phyloP scores from a whole-genome alignment of 2,329 filamentous ascomycete genomes.

The Thermoascus crustaceus region DNA sequence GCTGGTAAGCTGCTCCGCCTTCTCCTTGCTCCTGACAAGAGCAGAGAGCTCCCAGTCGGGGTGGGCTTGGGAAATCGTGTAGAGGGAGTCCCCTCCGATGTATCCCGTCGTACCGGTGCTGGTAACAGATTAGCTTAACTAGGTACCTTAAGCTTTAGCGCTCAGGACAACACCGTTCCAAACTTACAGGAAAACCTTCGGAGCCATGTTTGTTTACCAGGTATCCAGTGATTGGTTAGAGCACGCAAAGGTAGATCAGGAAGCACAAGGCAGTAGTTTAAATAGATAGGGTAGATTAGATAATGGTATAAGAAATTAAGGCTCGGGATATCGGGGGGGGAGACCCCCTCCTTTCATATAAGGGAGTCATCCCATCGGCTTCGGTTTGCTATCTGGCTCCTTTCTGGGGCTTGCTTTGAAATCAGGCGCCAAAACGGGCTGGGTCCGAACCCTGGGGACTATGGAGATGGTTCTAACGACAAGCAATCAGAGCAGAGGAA shows the following conservation, averaged over 20 bases:
- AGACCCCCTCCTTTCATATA: background rate
- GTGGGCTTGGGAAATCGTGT: conserved; percentile 37
- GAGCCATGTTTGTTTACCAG: conserved; percentile 14
- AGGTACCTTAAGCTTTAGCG: too few species aligned
- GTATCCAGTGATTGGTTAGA: background rate
- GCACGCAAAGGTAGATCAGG: too few species aligned
- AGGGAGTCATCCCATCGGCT: too few species aligned
- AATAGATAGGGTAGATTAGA: too few species aligned
- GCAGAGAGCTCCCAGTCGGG: conserved; percentile 40
- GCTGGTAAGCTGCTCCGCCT: conserved; percentile 31
- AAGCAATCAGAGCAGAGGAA: too few species aligned
- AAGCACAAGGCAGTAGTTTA: too few species aligned
- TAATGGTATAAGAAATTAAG: too few species aligned
- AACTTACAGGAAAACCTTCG: conserved; percentile 27
- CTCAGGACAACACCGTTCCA: conserved; percentile 19
- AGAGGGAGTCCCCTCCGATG: conserved; percentile 47
- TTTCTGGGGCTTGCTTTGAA: conserved; percentile 1
- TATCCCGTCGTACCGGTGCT: conserved; percentile 47
- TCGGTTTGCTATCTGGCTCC: too few species aligned
- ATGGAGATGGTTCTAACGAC: too few species aligned
- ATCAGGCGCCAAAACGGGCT: too few species aligned
- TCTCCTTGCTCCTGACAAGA: conserved; percentile 38
- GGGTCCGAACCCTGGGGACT: too few species aligned
- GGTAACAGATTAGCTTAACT: too few species aligned
- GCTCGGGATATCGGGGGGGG: background rate